Conservation (phyloP, 495 filamentous ascomycete genomes). For the Aspergillus ostianus region DNA sequence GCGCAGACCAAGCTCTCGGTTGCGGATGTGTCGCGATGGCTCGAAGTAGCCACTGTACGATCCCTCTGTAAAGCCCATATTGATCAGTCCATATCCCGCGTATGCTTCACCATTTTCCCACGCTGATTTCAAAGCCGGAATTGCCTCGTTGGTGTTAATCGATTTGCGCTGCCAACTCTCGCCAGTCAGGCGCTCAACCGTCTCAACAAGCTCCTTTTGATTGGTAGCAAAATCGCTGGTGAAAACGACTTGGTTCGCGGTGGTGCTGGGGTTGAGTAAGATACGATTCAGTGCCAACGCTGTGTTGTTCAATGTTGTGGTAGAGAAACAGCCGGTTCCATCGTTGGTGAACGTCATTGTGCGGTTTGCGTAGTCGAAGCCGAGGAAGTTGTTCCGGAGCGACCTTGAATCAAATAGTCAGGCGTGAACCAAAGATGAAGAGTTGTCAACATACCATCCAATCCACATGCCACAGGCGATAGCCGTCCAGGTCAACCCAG, state of each 20-base stretch:
- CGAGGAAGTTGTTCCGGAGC: slow-evolving; percentile 16
- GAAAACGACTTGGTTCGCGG: slow-evolving; percentile 13
- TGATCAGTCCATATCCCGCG: slow-evolving; percentile 13
- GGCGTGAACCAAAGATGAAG: background rate
- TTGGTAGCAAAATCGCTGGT: slow-evolving; percentile 13
- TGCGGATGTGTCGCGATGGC: background rate
- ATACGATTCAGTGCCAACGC: slow-evolving; percentile 12
- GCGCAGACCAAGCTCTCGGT: slow-evolving; percentile 6
- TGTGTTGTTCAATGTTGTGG: slow-evolving; percentile 9
- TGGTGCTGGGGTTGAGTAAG: slow-evolving; percentile 4
- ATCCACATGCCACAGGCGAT: slow-evolving; percentile 19
- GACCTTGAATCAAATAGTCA: slow-evolving; percentile 3
- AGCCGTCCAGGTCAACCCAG: slow-evolving; percentile 12
- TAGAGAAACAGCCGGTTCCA: slow-evolving; percentile 7
- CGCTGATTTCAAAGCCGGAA: slow-evolving; percentile 6
- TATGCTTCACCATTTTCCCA: slow-evolving; percentile 3
- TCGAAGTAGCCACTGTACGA: slow-evolving; percentile 12
- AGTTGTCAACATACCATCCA: slow-evolving; percentile 8
- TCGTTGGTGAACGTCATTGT: slow-evolving; percentile 10
- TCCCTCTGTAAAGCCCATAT: slow-evolving; percentile 14
- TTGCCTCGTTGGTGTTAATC: background rate
- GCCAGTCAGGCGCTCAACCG: slow-evolving; percentile 9
- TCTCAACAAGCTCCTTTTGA: slow-evolving; percentile 9
- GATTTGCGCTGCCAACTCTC: slow-evolving; percentile 12
- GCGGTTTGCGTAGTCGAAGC: slow-evolving; percentile 9